Conservation (phyloP, 176 grass and related monocot genomes). For the Eragrostis curvula region DNA sequence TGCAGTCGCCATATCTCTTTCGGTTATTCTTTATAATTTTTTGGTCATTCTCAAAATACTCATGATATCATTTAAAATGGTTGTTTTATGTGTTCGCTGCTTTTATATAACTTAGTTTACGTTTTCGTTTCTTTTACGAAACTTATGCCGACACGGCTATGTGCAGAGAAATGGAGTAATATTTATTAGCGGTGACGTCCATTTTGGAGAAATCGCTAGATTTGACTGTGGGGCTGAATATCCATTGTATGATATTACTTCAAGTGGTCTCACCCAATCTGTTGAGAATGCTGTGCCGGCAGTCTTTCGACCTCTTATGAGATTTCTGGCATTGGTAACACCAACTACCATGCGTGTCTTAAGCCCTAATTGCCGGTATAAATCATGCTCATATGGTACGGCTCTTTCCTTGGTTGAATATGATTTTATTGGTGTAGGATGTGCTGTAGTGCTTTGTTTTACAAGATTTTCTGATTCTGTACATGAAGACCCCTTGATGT, state of each 20-base stretch:
- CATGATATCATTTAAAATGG: constrained; percentile 13
- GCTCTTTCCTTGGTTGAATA: constrained; percentile 27
- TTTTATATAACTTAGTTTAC: not conserved
- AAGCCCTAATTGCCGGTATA: constrained; percentile 52
- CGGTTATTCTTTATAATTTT: not conserved
- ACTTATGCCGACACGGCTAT: not conserved
- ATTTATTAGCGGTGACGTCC: constrained; percentile 94
- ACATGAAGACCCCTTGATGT: not conserved
- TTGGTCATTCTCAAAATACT: not conserved
- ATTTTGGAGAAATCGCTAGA: constrained; percentile 93
- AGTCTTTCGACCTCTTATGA: constrained; percentile 57
- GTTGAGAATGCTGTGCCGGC: constrained; percentile 60
- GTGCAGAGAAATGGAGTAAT: constrained; percentile 84
- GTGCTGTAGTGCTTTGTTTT: not conserved
- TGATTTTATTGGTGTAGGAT: constrained; percentile 1
- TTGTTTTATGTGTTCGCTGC: constrained; percentile 15
- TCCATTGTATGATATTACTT: constrained; percentile 91
- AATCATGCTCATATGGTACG: constrained; percentile 89
- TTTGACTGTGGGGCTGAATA: constrained; percentile 77
- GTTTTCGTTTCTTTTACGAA: not conserved
- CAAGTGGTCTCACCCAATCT: constrained; percentile 92
- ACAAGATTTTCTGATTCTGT: not conserved
- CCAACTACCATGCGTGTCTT: constrained; percentile 83
- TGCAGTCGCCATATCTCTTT: constrained; percentile 9
- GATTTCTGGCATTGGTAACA: constrained; percentile 59